Conservation (phyloP, 176 grass and related monocot species). For the Zea luxurians region DNA sequence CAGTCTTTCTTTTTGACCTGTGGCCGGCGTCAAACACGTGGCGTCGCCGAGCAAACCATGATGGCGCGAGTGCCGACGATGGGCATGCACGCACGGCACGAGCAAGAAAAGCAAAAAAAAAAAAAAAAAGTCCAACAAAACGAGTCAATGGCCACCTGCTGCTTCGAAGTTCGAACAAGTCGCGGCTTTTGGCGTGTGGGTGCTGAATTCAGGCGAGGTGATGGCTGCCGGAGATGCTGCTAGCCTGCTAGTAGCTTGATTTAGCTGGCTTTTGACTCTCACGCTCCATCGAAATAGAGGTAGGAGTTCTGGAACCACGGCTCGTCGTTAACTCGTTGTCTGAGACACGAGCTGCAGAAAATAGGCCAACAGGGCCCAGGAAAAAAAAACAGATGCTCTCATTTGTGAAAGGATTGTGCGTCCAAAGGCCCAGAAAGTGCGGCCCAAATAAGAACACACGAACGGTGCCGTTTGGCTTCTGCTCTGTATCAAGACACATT, state of each 20-base stretch:
- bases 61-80: not conserved
- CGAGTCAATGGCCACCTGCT: not conserved
- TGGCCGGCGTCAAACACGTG: not conserved
- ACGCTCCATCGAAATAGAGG: not conserved
- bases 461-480: not conserved
- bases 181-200: not conserved
- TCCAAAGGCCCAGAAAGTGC: not conserved
- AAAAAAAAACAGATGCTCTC: not conserved
- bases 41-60: not conserved
- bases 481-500: too few species aligned
- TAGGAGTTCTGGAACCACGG: not conserved
- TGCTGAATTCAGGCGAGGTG: too few species aligned
- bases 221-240: too few species aligned
- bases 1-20: constrained; percentile 19
- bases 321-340: too few species aligned
- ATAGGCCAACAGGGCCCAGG: not conserved
- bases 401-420: not conserved
- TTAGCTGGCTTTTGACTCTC: not conserved
- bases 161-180: too few species aligned
- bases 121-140: not conserved
- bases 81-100: not conserved
- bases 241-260: not conserved
- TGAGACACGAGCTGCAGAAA: not conserved
- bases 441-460: not conserved
- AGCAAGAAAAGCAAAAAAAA: not conserved